Conservation (phyloP, 1,284 basidiomycete genomes). For the Leccinum pallidistipes region DNA sequence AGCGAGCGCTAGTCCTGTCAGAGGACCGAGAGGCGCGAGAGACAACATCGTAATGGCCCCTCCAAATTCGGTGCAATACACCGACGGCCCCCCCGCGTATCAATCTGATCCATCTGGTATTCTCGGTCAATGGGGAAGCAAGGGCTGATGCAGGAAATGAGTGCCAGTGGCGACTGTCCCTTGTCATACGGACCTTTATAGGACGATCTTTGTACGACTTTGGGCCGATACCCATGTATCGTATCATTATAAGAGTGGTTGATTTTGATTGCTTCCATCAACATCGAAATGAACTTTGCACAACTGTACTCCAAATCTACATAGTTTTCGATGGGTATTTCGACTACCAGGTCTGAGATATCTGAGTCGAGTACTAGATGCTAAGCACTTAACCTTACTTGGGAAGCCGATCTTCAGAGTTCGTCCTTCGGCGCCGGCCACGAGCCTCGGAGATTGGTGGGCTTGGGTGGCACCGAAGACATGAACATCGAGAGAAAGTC, state of each 20-base stretch:
- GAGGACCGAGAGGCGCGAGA: conserved; percentile 39
- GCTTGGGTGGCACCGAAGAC: conserved; percentile 27
- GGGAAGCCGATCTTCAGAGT: conserved; percentile 14
- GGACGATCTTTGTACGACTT: conserved; percentile 15
- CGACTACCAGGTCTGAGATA: no score
- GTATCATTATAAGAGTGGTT: conserved; percentile 9
- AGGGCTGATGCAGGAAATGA: conserved; percentile 25
- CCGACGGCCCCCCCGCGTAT: conserved; percentile 64
- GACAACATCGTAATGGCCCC: conserved; percentile 25
- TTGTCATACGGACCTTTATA: conserved; percentile 20
- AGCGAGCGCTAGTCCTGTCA: conserved; percentile 39
- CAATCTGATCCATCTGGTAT: conserved; percentile 52
- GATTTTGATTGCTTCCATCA: not conserved
- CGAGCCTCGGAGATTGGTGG: conserved; percentile 9
- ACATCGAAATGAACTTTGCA: not conserved
- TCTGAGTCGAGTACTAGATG: not conserved
- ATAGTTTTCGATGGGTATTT: not conserved
- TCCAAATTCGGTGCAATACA: conserved; percentile 35
- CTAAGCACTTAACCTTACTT: not conserved
- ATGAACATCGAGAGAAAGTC: conserved; percentile 60
- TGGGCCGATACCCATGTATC: conserved; percentile 29
- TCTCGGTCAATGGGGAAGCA: conserved; percentile 52
- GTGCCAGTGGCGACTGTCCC: conserved; percentile 3
- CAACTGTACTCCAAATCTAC: not conserved
- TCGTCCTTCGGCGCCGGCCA: conserved; percentile 21